A percentile compares a stretch with the other conserved stretches of the same genome.
Evolutionary conservation across 2,329 filamentous ascomycete genomes (phyloP).

Genomic region (Myriosclerotinia duriaeana): DNA sequence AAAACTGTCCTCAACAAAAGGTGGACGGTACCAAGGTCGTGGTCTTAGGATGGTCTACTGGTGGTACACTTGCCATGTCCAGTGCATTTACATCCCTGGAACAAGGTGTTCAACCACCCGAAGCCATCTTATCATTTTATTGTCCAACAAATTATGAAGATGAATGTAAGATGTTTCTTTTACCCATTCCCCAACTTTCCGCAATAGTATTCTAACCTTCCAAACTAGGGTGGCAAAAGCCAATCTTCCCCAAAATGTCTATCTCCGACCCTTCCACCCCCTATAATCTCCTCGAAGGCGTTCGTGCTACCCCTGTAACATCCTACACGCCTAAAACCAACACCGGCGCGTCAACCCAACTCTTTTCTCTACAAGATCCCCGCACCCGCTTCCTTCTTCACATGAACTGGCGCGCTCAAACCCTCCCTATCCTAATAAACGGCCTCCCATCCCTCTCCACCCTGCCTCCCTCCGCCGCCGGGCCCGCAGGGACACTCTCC

Average conservation of each 20-base stretch:
- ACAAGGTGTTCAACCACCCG: slow-evolving; percentile 42
- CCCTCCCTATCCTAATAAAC: slow-evolving; percentile 42
- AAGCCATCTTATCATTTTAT: slow-evolving; percentile 34
- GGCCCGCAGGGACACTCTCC: too few species aligned
- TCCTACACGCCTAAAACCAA: not conserved
- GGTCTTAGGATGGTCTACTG: slow-evolving; percentile 51
- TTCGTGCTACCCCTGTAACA: not conserved
- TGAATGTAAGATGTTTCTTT: not conserved
- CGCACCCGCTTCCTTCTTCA: slow-evolving; percentile 44
- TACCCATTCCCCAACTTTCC: too few species aligned
- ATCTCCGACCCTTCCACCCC: not conserved
- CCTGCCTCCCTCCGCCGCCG: not conserved
- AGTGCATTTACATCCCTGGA: slow-evolving; percentile 43
- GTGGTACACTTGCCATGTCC: slow-evolving; percentile 49
- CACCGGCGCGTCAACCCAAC: not conserved
- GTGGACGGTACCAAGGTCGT: slow-evolving; percentile 41
- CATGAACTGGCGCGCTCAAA: slow-evolving; percentile 46
- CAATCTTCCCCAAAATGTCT: not conserved
- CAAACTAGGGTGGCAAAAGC: not conserved
- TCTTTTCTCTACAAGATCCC: slow-evolving; percentile 37
- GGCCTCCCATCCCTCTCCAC: slow-evolving; percentile 28
- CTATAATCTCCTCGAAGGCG: not conserved
- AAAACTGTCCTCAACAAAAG: slow-evolving; percentile 23
- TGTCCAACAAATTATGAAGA: slow-evolving; percentile 4
- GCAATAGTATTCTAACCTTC: not conserved